Conservation (phyloP, 352 stramenopile genomes). For the Blastocystis sp. region DNA sequence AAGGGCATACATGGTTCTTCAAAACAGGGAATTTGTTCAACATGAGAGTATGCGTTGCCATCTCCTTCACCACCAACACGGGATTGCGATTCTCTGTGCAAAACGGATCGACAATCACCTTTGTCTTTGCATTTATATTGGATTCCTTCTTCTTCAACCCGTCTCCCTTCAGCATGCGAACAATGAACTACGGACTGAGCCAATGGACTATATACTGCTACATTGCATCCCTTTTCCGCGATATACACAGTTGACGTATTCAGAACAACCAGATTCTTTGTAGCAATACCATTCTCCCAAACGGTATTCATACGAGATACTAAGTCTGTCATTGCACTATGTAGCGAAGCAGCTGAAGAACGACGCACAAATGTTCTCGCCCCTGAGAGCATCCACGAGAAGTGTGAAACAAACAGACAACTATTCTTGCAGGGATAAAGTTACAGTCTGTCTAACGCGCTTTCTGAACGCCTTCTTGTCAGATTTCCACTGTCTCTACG, state of each 20-base stretch:
- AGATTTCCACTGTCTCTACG: slow-evolving; percentile 61
- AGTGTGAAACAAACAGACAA: slow-evolving; percentile 39
- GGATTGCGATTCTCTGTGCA: slow-evolving; percentile 5
- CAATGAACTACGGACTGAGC: slow-evolving; percentile 56
- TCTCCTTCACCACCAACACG: slow-evolving; percentile 14
- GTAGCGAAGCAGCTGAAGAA: neutral
- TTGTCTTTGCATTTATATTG: slow-evolving; percentile 37
- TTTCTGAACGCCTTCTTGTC: slow-evolving; percentile 59
- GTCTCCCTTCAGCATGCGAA: slow-evolving; percentile 41
- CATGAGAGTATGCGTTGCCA: slow-evolving; percentile 32
- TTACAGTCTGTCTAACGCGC: slow-evolving; percentile 48
- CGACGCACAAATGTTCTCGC: neutral
- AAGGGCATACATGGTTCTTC: slow-evolving; percentile 38
- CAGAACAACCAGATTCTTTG: slow-evolving; percentile 46
- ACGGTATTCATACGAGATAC: neutral
- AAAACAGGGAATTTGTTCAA: slow-evolving; percentile 68
- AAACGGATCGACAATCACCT: slow-evolving; percentile 57
- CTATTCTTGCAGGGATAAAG: slow-evolving; percentile 21
- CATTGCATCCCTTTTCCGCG: slow-evolving; percentile 21
- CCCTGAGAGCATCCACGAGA: slow-evolving; percentile 1
- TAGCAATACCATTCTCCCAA: slow-evolving; percentile 27
- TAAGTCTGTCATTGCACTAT: neutral
- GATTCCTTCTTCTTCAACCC: slow-evolving; percentile 54
- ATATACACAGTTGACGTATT: slow-evolving; percentile 28
- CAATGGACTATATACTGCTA: slow-evolving; percentile 3